phyloP scores from a whole-genome alignment of 2,329 filamentous ascomycete genomes.

The Phialemonium atrogriseum region DNA sequence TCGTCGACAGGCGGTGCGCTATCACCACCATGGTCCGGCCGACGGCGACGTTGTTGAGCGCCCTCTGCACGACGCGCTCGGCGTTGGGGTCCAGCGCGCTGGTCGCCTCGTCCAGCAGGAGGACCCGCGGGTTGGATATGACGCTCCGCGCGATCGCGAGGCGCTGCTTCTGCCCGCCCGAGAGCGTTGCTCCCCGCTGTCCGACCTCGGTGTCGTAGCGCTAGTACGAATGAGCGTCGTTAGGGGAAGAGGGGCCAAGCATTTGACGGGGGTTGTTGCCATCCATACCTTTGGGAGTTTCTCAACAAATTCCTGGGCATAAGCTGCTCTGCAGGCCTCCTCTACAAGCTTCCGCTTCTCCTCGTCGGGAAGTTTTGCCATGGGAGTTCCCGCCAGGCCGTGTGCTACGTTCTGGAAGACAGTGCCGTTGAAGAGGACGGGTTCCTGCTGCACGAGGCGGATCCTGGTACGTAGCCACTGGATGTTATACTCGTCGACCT shows the following conservation, averaged over 20 bases:
- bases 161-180: slow-evolving; percentile 60
- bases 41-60: slow-evolving; percentile 45
- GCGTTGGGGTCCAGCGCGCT: slow-evolving; percentile 41
- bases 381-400: slow-evolving; percentile 29
- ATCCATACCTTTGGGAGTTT: slow-evolving; percentile 33
- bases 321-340: slow-evolving; percentile 47
- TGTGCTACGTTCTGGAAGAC: slow-evolving; percentile 44
- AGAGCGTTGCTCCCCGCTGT: slow-evolving; percentile 55
- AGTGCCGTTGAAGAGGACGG: slow-evolving; percentile 27
- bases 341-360: slow-evolving; percentile 38
- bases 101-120: slow-evolving; percentile 62
- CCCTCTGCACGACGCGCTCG: slow-evolving; percentile 44
- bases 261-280: too few relatives aligned
- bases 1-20: slow-evolving; percentile 52
- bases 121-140: slow-evolving; percentile 53
- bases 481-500: slow-evolving; percentile 17
- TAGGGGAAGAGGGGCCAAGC: neutral
- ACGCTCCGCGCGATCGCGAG: slow-evolving; percentile 60
- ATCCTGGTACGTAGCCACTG: slow-evolving; percentile 21
- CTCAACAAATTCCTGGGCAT: slow-evolving; percentile 49
- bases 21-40: slow-evolving; percentile 59
- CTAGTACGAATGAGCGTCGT: slow-evolving; percentile 6
- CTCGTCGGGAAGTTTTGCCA: slow-evolving; percentile 22
- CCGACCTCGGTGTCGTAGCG: slow-evolving; percentile 57
- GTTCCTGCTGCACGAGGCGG: slow-evolving; percentile 26